phyloP scores from a whole-genome alignment of 78 protist genomes.

The Dictyostelium capitatum region DNA sequence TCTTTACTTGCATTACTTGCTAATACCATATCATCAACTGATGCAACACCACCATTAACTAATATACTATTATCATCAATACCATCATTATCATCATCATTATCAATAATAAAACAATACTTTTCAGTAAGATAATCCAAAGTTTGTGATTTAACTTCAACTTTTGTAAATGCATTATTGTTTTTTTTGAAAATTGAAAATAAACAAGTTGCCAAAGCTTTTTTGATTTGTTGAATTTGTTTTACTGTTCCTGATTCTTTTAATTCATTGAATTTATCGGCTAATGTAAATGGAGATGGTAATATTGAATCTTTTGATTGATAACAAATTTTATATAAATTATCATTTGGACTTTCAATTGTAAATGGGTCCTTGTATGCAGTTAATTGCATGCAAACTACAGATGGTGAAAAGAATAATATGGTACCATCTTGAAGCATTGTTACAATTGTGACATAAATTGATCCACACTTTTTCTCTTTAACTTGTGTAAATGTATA shows the following conservation, averaged over 20 bases:
- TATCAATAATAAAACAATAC: neutral
- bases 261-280: too few relatives aligned
- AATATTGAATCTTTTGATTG: conserved; percentile 17
- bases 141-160: neutral
- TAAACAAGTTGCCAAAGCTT: neutral
- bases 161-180: neutral
- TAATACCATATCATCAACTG: neutral
- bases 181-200: neutral
- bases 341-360: conserved; percentile 16
- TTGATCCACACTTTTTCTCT: neutral
- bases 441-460: neutral
- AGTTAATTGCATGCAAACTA: neutral
- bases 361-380: neutral
- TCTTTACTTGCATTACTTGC: neutral
- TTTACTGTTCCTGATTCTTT: neutral
- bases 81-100: conserved; percentile 1
- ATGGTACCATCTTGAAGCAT: conserved; percentile 1
- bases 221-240: neutral
- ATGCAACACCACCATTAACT: neutral
- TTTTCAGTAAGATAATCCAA: neutral
- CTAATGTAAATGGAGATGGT: too few relatives aligned
- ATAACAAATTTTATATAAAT: neutral
- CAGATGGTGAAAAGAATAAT: neutral
- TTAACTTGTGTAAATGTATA: neutral
- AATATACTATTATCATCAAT: neutral